Evolutionary conservation across 2,329 filamentous ascomycete species (phyloP), one percentile per base, ranked within the genome.

Genomic region (Scedosporium apiospermum): DNA sequence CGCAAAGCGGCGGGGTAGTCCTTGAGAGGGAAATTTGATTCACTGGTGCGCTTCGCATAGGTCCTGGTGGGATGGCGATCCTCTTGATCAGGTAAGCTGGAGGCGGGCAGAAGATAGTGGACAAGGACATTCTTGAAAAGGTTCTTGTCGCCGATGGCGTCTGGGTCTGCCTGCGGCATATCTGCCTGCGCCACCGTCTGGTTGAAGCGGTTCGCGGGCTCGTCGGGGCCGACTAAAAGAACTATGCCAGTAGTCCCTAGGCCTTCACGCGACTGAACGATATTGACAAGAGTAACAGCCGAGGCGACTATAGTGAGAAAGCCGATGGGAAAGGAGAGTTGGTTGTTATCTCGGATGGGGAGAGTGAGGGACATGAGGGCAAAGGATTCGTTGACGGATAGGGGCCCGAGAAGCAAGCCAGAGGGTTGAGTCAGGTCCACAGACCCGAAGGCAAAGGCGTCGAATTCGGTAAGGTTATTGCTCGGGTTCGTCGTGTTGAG

Each of bases 241-340:
- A 89, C 85, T 16, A 87, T 75, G 5, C 91, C 91, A 0, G 86
- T 90, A 0, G 80, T 71, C 26, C 86, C 89, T 7, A 96, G 71
- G 1, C 90, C 91, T 71, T 92, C 89, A 1, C 79, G 75, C 1
- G 88, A 88, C 18, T 76, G 74, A 27, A 87, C 76, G 1, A 91
- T 81, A 55, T 80, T 73, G n/a, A 86, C 76, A 3, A 95, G 77
- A 1, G 88, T 80, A 3, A 77, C 76, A 1, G 88, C 88, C 63
- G 89, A 84, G 62, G 89, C 82, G n/a, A 96, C 79, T 2, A 93
- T 77, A 1, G 91, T 96, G 77, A 96, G 83, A 77, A 91, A 96
- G 1, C 91, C 93, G 4, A 96, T 79, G 0, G 93, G 83, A 65
- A 88, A 86, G 3, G 76, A 76, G 51, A 75, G 72, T 2, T 82